These are phyloP conservation scores for Solanum boliviense DNA, from an alignment of 257 asterid species.

Conservation along the genomic window DNA sequence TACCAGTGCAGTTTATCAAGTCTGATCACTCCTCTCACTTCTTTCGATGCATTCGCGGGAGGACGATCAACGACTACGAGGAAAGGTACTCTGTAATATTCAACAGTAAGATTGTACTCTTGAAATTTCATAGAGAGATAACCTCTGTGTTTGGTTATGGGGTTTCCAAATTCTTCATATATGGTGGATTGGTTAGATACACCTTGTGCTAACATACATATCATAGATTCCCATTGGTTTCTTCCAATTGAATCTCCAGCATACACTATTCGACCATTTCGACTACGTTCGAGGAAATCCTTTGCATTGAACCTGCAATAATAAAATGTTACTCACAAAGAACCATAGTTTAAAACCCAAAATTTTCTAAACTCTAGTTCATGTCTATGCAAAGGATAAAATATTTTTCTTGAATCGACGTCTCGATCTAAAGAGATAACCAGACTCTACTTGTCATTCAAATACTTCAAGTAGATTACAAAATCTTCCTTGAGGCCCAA, in stretches of 20 bases:
- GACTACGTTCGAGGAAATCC: slow-evolving; percentile 41
- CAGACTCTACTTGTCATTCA: too few relatives aligned
- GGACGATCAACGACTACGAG: slow-evolving; percentile 49
- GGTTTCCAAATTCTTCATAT: slow-evolving; percentile 60
- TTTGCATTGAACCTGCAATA: slow-evolving; percentile 44
- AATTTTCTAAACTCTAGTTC: not conserved
- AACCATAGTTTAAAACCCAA: not conserved
- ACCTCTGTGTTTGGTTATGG: slow-evolving; percentile 83
- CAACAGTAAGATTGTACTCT: slow-evolving; percentile 71
- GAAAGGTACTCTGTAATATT: slow-evolving; percentile 81
- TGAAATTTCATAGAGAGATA: slow-evolving; percentile 61
- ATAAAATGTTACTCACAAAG: not conserved
- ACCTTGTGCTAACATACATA: slow-evolving; percentile 80
- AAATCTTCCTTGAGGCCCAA: too few relatives aligned
- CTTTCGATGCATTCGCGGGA: slow-evolving; percentile 34
- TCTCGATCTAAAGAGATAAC: too few relatives aligned
- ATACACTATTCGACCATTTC: slow-evolving; percentile 54
- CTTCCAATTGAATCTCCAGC: slow-evolving; percentile 93
- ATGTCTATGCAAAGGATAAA: not conserved
- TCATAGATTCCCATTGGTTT: slow-evolving; percentile 94
- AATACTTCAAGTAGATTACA: too few relatives aligned
- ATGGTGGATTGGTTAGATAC: slow-evolving; percentile 44
- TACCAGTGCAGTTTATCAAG: slow-evolving; percentile 77
- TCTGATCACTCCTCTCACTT: slow-evolving; percentile 51
- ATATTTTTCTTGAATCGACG: too few relatives aligned